phyloP scores from a whole-genome alignment of 192 early-diverging fungal species.

The Mortierella antarctica region DNA sequence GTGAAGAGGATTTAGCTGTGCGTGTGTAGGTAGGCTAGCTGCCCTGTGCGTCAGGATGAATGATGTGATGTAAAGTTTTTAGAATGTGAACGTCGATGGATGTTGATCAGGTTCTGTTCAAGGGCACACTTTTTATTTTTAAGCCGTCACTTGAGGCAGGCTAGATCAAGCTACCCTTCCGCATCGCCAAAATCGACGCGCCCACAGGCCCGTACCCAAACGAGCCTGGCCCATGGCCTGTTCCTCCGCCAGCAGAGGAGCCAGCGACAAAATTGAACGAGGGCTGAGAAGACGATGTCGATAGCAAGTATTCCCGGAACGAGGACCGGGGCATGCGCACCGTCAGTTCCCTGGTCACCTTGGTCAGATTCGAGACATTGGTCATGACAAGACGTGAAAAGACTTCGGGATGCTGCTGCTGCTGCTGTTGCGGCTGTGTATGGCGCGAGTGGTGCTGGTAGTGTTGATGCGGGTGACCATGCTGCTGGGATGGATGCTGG shows the following conservation, averaged over 20 bases:
- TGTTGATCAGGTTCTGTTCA: neutral
- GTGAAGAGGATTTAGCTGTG: no score
- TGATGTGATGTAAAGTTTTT: no score
- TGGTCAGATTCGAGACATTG: constrained; percentile 43
- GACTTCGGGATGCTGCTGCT: constrained; percentile 14
- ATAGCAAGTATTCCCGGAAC: constrained; percentile 29
- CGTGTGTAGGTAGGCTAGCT: no score
- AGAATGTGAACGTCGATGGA: no score
- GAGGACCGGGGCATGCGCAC: constrained; percentile 45
- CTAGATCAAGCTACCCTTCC: constrained; percentile 39
- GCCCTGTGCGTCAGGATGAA: no score
- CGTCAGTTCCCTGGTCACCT: constrained; percentile 45
- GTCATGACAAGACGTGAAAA: constrained; percentile 46
- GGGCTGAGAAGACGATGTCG: neutral
- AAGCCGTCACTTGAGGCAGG: neutral
- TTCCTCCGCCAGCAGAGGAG: constrained; percentile 45
- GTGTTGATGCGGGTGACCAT: neutral
- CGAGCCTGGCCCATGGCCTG: neutral
- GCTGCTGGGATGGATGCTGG: neutral
- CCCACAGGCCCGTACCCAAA: constrained; percentile 25
- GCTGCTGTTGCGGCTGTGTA: neutral
- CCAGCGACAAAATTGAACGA: neutral
- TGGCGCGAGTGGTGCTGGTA: neutral
- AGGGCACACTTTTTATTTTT: neutral
- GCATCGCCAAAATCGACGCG: constrained; percentile 27